Conservation (phyloP, 257 asterid genomes). For the Penstemon newberryi region DNA sequence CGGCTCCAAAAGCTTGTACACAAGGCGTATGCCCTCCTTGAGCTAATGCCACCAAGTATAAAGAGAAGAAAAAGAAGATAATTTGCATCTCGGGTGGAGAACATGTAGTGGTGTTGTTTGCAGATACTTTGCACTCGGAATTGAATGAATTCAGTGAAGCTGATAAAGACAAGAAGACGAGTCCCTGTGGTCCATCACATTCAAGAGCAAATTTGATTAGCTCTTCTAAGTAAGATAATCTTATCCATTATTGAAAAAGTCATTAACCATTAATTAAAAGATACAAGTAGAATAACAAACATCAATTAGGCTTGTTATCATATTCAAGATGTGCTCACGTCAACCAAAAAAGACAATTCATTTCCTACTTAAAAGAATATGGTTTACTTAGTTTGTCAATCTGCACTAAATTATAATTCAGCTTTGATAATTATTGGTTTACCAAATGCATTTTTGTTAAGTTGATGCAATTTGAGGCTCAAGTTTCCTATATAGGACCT, state of each 20-base stretch:
- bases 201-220: not conserved
- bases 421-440: not conserved
- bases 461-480: not conserved
- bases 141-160: constrained; percentile 25
- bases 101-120: constrained; percentile 15
- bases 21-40: constrained; percentile 34
- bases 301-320: no score
- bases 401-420: no score
- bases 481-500: not conserved
- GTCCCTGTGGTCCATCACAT: constrained; percentile 21
- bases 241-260: not conserved
- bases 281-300: no score
- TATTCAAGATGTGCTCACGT: no score
- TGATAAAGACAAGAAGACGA: constrained; percentile 22
- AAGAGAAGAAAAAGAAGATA: constrained; percentile 30
- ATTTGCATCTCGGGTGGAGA: constrained; percentile 16
- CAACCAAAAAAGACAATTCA: no score
- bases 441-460: not conserved
- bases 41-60: constrained; percentile 34
- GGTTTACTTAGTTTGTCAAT: no score
- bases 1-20: constrained; percentile 39
- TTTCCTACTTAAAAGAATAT: no score
- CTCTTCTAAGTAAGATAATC: not conserved
- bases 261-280: not conserved
- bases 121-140: constrained; percentile 24